Evolutionary conservation across 1,139 yeast genomes (phyloP), one percentile per base, ranked within the genome.

Genomic region (Pichia sp.): DNA sequence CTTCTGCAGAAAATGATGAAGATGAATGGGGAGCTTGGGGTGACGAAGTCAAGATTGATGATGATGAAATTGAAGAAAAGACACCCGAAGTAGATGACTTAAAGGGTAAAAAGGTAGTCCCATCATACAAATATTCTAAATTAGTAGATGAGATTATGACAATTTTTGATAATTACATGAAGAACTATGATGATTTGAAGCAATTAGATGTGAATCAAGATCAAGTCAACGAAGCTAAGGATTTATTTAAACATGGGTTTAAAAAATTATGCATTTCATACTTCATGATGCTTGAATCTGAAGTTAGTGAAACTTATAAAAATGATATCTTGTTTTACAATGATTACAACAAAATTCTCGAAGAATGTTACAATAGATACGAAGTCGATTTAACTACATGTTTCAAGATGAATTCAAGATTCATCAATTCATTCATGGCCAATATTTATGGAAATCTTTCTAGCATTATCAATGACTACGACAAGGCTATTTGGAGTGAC

Each of bases 1-100:
- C 31, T 24, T 24, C 10, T 24, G 27, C 30, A 15, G 50, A 39
- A 3, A 50, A 41, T 3, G 58, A 53, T 5, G 59, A 56, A 5
- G 62, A 56, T 40, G 62, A 49, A 1, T 59, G 64, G 64, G 61
- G 48, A 32, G 57, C 57, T 14, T 61, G 65, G 65, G 56, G 53
- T 12, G 58, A 52, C 12, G 58, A 56, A 24, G 50, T 48, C 6
- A 56, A 50, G 3, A 22, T 52, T 39, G 55, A 53, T 31, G 53
- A 40, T 19, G 50, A 33, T 12, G 40, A 27, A 10, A 31, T 21
- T 12, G 18, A 24, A 12, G 20, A 14, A 15, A 8, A 14, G 17
- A 3, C 4, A 12, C 28, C 39, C 37, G 14, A 34, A 12, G 10
- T 39, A 18, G 18, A 12, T 10, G 20, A 12, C 19, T 6, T 9